Evolutionary conservation across 768 basidiomycete genomes (phyloP).

Genomic region (Kwoniella sp.): DNA sequence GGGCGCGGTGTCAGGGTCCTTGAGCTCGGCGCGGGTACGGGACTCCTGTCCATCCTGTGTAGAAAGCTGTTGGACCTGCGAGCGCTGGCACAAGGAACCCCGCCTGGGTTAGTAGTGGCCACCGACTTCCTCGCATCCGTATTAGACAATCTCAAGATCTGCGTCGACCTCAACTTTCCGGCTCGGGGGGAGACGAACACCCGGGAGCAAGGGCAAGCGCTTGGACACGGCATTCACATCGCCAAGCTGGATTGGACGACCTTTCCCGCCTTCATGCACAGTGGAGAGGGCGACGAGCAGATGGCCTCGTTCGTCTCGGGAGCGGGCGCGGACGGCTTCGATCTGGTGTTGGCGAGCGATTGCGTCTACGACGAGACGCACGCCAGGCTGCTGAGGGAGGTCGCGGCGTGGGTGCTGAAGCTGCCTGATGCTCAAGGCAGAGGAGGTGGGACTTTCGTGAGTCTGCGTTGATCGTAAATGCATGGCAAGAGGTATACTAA

Average conservation of each 20-base stretch:
- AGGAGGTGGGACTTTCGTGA: slow-evolving; percentile 47
- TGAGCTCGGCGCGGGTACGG: slow-evolving; percentile 49
- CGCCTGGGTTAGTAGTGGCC: slow-evolving; percentile 37
- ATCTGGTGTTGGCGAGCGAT: slow-evolving; percentile 47
- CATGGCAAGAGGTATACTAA: neutral
- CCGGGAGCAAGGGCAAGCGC: slow-evolving; percentile 1
- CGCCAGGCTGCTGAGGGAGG: slow-evolving; percentile 43
- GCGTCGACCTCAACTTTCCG: slow-evolving; percentile 47
- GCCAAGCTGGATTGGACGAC: slow-evolving; percentile 47
- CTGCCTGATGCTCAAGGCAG: slow-evolving; percentile 32
- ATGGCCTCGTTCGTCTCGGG: slow-evolving; percentile 5
- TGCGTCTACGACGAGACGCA: slow-evolving; percentile 50
- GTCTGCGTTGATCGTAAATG: too few species aligned
- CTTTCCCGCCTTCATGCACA: slow-evolving; percentile 32
- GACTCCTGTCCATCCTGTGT: slow-evolving; percentile 45
- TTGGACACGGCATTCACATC: slow-evolving; percentile 22
- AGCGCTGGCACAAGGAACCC: neutral
- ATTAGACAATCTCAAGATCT: slow-evolving; percentile 44
- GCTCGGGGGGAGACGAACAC: slow-evolving; percentile 4
- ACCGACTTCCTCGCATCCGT: slow-evolving; percentile 46
- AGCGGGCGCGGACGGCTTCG: slow-evolving; percentile 32
- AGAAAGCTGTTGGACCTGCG: slow-evolving; percentile 40
- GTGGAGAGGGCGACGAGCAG: slow-evolving; percentile 8
- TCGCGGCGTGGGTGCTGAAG: slow-evolving; percentile 37
- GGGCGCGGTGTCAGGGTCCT: slow-evolving; percentile 29